These are phyloP conservation scores for Leccinum sublutescens DNA, from an alignment of 768 basidiomycete genomes.

Conservation along the genomic window DNA sequence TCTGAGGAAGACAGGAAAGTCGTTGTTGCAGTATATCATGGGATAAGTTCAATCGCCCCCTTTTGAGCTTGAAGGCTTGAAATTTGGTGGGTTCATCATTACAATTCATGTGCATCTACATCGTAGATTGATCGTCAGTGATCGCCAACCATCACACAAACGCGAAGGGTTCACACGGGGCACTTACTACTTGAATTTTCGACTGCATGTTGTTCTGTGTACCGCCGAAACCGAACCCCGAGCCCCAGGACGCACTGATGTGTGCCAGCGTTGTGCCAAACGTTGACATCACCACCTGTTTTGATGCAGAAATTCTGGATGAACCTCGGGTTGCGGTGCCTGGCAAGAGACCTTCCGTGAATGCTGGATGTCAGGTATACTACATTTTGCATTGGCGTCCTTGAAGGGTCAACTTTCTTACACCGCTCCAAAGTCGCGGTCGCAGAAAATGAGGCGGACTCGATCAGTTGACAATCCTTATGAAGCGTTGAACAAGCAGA, in stretches of 20 bases:
- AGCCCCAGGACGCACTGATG: neutral
- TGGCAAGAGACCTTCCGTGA: neutral
- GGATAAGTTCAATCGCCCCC: too few species aligned
- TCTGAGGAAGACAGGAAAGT: neutral
- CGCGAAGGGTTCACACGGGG: neutral
- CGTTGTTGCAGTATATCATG: neutral
- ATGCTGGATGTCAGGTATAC: neutral
- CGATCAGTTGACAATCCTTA: neutral
- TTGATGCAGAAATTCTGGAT: neutral
- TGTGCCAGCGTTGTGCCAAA: neutral
- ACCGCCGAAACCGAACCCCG: neutral
- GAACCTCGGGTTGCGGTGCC: neutral
- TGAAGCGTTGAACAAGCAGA: neutral
- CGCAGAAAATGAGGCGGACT: neutral
- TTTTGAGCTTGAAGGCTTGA: neutral
- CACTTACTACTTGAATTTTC: neutral
- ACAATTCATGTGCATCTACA: neutral
- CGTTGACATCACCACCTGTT: neutral
- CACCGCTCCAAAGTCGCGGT: neutral
- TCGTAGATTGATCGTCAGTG: constrained; percentile 2
- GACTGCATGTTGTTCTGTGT: neutral
- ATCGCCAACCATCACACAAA: neutral
- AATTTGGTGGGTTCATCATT: neutral
- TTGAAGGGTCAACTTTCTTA: neutral
- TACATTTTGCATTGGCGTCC: neutral